Evolutionary conservation across 2,329 filamentous ascomycete species (phyloP).

Genomic region (Fusarium sp.): DNA sequence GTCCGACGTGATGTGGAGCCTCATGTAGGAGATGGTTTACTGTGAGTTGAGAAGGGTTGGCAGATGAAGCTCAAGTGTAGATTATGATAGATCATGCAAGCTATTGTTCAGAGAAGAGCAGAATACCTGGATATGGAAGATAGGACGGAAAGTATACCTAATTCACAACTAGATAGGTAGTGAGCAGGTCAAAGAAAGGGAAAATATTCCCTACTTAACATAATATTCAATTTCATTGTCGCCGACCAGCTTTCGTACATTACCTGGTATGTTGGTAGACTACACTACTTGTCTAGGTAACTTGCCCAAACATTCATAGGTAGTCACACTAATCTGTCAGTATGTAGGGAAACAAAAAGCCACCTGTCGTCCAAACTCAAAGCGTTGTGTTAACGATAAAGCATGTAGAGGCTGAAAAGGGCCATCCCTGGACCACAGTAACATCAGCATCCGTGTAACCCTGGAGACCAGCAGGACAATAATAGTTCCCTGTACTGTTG

Average conservation of each 20-base stretch:
- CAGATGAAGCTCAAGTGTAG: not conserved
- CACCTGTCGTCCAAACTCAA: not conserved
- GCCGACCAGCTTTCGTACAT: not conserved
- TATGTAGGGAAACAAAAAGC: not conserved
- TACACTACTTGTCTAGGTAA: not conserved
- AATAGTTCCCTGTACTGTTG: not conserved
- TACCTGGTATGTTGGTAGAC: not conserved
- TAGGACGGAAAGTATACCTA: not conserved
- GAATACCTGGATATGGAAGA: not conserved
- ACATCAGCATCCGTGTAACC: conserved; percentile 24
- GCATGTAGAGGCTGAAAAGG: not conserved
- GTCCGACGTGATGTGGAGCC: not conserved
- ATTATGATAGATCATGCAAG: not conserved
- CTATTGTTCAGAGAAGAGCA: not conserved
- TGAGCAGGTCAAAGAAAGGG: not conserved
- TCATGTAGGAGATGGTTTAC: not conserved
- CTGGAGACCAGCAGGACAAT: not conserved
- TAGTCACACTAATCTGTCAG: not conserved
- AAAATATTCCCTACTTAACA: not conserved
- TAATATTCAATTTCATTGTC: not conserved
- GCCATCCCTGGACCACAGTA: not conserved
- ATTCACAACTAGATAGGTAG: not conserved
- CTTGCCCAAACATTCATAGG: not conserved
- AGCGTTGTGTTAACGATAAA: not conserved
- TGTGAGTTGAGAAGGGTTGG: not conserved